A percentile compares a stretch with the other conserved stretches of the same genome.
Evolutionary conservation across 345 rosid species (phyloP).

Genomic region (Dimocarpus longan): DNA sequence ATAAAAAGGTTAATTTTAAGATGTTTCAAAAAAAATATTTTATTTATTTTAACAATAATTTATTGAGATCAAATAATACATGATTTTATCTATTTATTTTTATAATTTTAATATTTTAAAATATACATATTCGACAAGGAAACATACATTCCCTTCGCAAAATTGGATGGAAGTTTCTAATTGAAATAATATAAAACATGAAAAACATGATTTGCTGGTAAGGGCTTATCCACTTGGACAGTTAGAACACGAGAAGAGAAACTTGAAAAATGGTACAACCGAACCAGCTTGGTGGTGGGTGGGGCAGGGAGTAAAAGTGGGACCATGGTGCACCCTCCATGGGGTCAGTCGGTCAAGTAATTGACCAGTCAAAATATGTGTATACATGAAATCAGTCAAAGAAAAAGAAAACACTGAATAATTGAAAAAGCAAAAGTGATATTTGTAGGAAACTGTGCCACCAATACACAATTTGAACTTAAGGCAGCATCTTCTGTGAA

Average conservation of each 20-base stretch:
- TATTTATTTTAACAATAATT: no score
- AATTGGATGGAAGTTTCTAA: not conserved
- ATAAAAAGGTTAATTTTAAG: no score
- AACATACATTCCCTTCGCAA: not conserved
- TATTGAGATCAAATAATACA: no score
- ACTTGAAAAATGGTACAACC: not conserved
- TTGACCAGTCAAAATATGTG: constrained; percentile 52
- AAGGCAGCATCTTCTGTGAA: constrained; percentile 42
- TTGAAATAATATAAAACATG: no score
- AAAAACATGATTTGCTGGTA: not conserved
- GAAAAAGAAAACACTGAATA: constrained; percentile 15
- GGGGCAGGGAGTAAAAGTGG: constrained; percentile 16
- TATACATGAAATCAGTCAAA: constrained; percentile 31
- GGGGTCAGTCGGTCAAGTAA: constrained; percentile 27
- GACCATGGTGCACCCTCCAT: constrained; percentile 5
- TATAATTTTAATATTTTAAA: no score
- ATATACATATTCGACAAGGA: no score
- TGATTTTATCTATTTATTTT: no score
- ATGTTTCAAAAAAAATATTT: no score
- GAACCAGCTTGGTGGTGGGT: not conserved
- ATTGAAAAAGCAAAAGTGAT: constrained; percentile 30
- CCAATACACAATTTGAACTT: constrained; percentile 1
- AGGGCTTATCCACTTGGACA: not conserved
- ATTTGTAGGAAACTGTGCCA: constrained; percentile 38
- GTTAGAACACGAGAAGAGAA: not conserved